phyloP scores from a whole-genome alignment of 371 early-diverging fungal species.

The Mortierella sp. region DNA sequence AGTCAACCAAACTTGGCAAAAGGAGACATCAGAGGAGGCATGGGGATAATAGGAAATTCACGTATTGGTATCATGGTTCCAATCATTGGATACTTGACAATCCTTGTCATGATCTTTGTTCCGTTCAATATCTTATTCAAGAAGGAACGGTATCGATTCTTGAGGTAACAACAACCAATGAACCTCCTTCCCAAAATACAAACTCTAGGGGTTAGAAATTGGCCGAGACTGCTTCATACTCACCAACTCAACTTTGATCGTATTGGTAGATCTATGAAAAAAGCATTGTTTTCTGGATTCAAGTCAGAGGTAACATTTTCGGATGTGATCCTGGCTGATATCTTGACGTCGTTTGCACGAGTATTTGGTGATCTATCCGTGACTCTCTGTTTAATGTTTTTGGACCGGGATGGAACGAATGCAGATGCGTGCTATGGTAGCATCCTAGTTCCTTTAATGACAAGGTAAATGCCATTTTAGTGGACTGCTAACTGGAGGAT shows the following conservation, averaged over 20 bases:
- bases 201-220: background rate
- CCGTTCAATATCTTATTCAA: slow-evolving; percentile 68
- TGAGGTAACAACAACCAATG: slow-evolving; percentile 61
- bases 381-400: slow-evolving; percentile 65
- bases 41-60: slow-evolving; percentile 32
- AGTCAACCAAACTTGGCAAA: slow-evolving; percentile 1
- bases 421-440: slow-evolving; percentile 64
- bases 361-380: slow-evolving; percentile 87
- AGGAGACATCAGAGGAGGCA: slow-evolving; percentile 36
- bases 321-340: slow-evolving; percentile 93
- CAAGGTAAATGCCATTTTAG: slow-evolving; percentile 58
- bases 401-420: slow-evolving; percentile 53
- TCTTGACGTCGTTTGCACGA: slow-evolving; percentile 91
- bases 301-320: slow-evolving; percentile 76
- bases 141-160: slow-evolving; percentile 73
- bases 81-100: slow-evolving; percentile 64
- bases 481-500: background rate
- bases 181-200: background rate
- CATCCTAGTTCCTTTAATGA: slow-evolving; percentile 68
- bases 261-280: slow-evolving; percentile 46
- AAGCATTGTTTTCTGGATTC: slow-evolving; percentile 63
- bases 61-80: slow-evolving; percentile 61
- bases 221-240: background rate
- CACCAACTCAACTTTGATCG: background rate
- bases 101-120: slow-evolving; percentile 64